Base-by-base conservation (phyloP, 768 basidiomycete species). In the Crepidotus variabilis region DNA sequence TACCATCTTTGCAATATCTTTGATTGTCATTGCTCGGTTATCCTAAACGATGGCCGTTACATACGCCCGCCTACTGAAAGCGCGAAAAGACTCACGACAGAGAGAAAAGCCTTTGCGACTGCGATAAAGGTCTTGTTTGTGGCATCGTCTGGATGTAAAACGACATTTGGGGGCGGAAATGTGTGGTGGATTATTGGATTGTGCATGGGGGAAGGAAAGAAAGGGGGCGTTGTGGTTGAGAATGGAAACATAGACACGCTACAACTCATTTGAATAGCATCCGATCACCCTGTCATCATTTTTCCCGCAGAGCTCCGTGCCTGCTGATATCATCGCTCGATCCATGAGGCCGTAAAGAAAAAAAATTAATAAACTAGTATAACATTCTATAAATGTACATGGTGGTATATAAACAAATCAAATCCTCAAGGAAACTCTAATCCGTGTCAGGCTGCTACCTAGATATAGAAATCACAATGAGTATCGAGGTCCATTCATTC, bases 21-120 rank as follows among this genome's bases (percentile, higher is more conserved):
- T 92, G 73, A 91, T 87, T 43, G 89, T 91, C 85, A 90, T 88
- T 48, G 89, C 89, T 50, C 87, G 83, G 70, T 92, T 92, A 65
- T 87, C 82, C 87, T 90, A 55, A 20, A 43, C 10, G 36, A 58
- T 51, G 63, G 60, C 61, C 51, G 65, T 60, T 64, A 55, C 39
- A 59, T 51, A 61, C 55, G 58, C n/a, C 50, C 39, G 3, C 39
- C 18, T 43, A 16, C 14, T 43, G 13, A 14, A 62, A 56, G 58
- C 57, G 43, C 55, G 47, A 33, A 46, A 24, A 59, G 22, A 76
- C 87, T 63, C 64, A 89, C 88, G 56, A 91, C 85, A 33, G 88
- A 85, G 65, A 89, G 77, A 61, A 91, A 84, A 24, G 88, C 79
- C 24, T 87, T 82, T 24, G 80, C 87, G 62, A 91, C 82, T 46